These are phyloP conservation scores for Sesbania bispinosa DNA, from an alignment of 306 rosid species.

Conservation along the genomic window DNA sequence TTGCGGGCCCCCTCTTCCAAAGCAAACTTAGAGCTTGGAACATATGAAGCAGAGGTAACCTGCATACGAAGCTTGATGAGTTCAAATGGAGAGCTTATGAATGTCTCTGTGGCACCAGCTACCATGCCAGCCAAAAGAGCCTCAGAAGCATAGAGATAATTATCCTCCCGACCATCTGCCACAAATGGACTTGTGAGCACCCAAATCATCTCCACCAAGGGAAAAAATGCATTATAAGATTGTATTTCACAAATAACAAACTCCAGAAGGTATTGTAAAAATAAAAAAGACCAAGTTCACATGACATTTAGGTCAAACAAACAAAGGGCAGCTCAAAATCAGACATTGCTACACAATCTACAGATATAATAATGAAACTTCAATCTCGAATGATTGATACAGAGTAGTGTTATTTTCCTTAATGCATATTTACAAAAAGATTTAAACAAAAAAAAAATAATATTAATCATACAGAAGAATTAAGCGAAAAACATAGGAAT, in stretches of 20 bases:
- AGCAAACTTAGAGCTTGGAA: slow-evolving; percentile 42
- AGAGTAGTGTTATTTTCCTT: background rate
- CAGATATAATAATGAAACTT: background rate
- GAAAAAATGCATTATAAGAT: background rate
- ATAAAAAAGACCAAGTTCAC: background rate
- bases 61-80: slow-evolving; percentile 81
- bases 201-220: slow-evolving; percentile 5
- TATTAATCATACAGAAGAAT: background rate
- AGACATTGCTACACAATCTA: background rate
- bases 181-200: slow-evolving; percentile 23
- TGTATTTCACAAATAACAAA: background rate
- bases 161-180: slow-evolving; percentile 83
- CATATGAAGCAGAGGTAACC: slow-evolving; percentile 56
- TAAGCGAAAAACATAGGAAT: background rate
- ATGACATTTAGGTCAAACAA: background rate
- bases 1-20: slow-evolving; percentile 44
- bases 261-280: background rate
- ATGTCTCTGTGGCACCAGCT: slow-evolving; percentile 70
- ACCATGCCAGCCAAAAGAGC: slow-evolving; percentile 77
- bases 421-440: background rate
- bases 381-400: background rate
- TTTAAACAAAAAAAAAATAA: background rate
- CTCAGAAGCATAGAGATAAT: slow-evolving; percentile 54
- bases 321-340: background rate
- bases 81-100: slow-evolving; percentile 82